Evolutionary conservation across 257 asterid species (phyloP).

Genomic region (Leonotis leonurus): DNA sequence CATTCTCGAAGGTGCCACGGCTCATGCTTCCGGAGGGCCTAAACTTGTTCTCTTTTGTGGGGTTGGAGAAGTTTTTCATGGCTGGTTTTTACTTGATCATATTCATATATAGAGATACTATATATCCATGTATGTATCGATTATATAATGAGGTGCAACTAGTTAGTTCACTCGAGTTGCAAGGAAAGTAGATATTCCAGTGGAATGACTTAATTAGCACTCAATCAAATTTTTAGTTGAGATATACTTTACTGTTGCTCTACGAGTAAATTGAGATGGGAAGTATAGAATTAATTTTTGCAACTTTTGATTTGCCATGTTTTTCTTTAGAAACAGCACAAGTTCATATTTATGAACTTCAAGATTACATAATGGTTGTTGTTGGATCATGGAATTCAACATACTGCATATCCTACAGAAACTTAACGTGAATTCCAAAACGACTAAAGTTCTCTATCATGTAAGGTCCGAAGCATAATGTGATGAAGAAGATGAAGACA

Average conservation of each 20-base stretch:
- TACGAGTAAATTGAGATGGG: not conserved
- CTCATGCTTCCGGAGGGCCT: slow-evolving; percentile 1
- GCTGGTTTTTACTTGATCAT: not conserved
- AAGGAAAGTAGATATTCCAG: slow-evolving; percentile 57
- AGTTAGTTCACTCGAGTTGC: slow-evolving; percentile 22
- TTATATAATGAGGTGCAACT: slow-evolving; percentile 16
- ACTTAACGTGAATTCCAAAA: too few species aligned
- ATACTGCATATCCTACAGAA: too few species aligned
- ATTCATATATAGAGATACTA: not conserved
- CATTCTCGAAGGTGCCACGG: slow-evolving; percentile 28
- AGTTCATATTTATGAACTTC: too few species aligned
- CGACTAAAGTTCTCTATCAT: too few species aligned
- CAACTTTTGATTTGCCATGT: not conserved
- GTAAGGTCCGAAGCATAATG: too few species aligned
- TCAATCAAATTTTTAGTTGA: slow-evolving; percentile 16
- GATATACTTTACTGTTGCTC: not conserved
- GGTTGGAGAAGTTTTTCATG: slow-evolving; percentile 32
- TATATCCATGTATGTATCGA: not conserved
- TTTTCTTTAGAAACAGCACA: too few species aligned
- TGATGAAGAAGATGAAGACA: too few species aligned
- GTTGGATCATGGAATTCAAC: too few species aligned
- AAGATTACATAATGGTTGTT: too few species aligned
- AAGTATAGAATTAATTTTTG: not conserved
- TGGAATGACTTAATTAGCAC: slow-evolving; percentile 61
- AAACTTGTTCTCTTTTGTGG: slow-evolving; percentile 15